Evolutionary conservation across 2,329 filamentous ascomycete species (phyloP), one percentile per base, ranked within the genome.

Genomic region (Trichoderma atroviride): DNA sequence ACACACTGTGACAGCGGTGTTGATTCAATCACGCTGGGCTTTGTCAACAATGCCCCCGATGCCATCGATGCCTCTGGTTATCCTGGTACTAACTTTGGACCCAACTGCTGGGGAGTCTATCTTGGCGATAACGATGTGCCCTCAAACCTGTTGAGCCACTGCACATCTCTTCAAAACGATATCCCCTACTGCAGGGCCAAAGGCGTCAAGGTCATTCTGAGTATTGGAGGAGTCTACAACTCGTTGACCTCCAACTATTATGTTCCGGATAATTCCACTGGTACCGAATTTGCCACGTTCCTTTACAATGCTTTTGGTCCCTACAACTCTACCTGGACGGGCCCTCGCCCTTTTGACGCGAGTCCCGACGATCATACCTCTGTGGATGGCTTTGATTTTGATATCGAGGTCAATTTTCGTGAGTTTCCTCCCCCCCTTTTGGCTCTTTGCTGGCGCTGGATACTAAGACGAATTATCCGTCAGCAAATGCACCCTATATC

Each of bases 321-420:
- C 6, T 77, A 78, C 55, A 55, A 78, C n/a, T 9, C 73, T 2
- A 47, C 29, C 19, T 81, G 75, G 73, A 70, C 69, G 3, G 76
- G 79, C 1, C 79, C 81, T 52, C 79, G 81, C 58, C 82, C 81
- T 4, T 82, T 83, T 55, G 82, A 82, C 61, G 57, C 69, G 60
- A 74, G 70, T 55, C 60, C 66, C 6, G 74, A 72, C 14, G 70
- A 75, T 22, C 74, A 75, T 70, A 74, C 71, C 52, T 67, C 74
- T 11, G 73, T 83, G 58, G 80, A 83, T 68, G 82, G 82, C 50
- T 83, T 82, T 68, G 81, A 83, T 70, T 79, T 83, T 71, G 81
- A 83, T 64, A 76, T 83, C 13, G 81, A 83, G 73, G 70, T 73
- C 22, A 62, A 72, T 3, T 73, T 78, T 33, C 72, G 80, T 81